phyloP scores from a whole-genome alignment of 2,329 filamentous ascomycete species.

The Bipolaris zeicola region DNA sequence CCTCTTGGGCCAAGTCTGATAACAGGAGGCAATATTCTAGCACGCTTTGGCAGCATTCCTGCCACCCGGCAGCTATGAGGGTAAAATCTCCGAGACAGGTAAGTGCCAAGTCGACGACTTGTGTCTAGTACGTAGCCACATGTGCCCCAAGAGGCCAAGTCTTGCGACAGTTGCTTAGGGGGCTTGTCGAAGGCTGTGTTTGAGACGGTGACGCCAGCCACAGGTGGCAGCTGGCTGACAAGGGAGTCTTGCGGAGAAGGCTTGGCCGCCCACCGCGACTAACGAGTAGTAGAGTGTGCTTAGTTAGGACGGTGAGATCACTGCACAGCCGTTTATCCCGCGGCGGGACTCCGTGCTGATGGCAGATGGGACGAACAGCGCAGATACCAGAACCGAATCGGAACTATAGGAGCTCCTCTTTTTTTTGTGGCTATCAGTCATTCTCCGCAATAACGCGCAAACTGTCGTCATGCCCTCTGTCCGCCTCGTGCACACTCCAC shows the following conservation, averaged over 20 bases:
- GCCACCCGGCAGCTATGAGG: background rate
- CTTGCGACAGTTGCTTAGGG: constrained; percentile 32
- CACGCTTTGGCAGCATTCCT: background rate
- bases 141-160: constrained; percentile 23
- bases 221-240: background rate
- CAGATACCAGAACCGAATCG: background rate
- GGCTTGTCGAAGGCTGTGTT: constrained; percentile 6
- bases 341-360: background rate
- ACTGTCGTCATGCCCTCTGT: background rate
- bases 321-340: too few relatives aligned
- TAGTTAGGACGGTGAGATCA: too few relatives aligned
- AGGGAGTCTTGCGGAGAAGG: background rate
- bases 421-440: background rate
- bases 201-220: constrained; percentile 1
- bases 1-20: background rate
- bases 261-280: background rate
- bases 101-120: constrained; percentile 15
- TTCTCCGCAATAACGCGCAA: background rate
- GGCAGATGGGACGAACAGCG: too few relatives aligned
- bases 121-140: constrained; percentile 15
- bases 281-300: too few relatives aligned
- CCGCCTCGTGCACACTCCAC: background rate
- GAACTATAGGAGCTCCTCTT: background rate
- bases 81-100: constrained; percentile 5
- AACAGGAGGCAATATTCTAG: background rate